Evolutionary conservation across 805 yeast genomes (phyloP), one percentile per base, ranked within the genome.

Genomic region (Cephaloascus albidus): DNA sequence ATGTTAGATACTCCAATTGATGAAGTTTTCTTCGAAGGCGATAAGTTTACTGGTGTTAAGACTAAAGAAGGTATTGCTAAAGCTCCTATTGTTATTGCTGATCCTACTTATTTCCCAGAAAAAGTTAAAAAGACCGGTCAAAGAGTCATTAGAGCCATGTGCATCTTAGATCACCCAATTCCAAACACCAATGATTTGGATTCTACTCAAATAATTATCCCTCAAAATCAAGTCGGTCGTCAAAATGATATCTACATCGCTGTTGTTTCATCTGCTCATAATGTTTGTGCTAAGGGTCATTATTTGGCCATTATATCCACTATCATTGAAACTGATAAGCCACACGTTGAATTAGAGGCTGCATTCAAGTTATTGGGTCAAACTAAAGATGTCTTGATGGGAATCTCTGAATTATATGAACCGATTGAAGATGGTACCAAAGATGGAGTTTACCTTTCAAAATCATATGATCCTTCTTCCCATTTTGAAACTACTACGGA

Each of bases 1-100:
- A 93, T 93, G 98, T 76, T 93, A 55, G 96, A 88, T 58, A 90
- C 95, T 26, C 96, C 97, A 36, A 79, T 93, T 45, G 95, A 93
- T 44, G 95, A 90, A 63, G 74, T 89, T 16, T 70, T 85, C 38
- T 89, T 81, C 60, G 78, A 73, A 39, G 77, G 74, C 20, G 85
- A 81, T 16, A 82, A 78, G 54, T 87, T 88, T 49, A 68, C 70
- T 23, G 97, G 97, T 42, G 95, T 93, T 36, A 78, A 79, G 50
- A 84, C 96, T 38, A 93, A 89, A 46, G 93, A 88, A 52, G 97
- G 96, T 45, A 72, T 72, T 33, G 96, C 96, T 14, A 82, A 77
- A 52, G 96, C 98, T 0, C 95, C 95, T 45, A 66, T 88, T 43
- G 94, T 93, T 28, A 88, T 93, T 64, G 96, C 96, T 19, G 98